Percentiles rank a stretch among this genome's conserved stretches.
These are phyloP conservation scores for Mrakia frigida DNA, from an alignment of 768 basidiomycete species.

Conservation along the genomic window DNA sequence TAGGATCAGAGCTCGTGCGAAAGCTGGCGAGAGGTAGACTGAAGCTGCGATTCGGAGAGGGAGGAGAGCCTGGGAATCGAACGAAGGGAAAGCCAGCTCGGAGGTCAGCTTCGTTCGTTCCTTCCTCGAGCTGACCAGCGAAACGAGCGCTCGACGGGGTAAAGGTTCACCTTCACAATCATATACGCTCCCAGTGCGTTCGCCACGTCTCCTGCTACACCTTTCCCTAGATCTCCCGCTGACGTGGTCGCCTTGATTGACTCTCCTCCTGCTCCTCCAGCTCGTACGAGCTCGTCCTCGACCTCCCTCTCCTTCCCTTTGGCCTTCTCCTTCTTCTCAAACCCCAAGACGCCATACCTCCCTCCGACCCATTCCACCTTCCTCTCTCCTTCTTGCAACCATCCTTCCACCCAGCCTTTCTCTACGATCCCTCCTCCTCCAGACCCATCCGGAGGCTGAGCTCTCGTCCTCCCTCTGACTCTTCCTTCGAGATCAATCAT, in stretches of 20 bases:
- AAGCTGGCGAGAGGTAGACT: conserved; percentile 65
- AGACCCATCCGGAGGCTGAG: too few species aligned
- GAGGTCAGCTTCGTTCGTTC: conserved; percentile 31
- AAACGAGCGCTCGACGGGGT: too few species aligned
- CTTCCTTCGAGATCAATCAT: conserved; percentile 33
- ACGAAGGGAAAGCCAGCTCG: conserved; percentile 29
- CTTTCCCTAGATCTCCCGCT: background rate
- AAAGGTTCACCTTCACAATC: conserved; percentile 69
- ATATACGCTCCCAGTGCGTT: conserved; percentile 79
- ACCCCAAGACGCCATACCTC: conserved; percentile 76
- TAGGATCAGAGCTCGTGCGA: conserved; percentile 51
- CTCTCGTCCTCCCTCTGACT: conserved; percentile 19
- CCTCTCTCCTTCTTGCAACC: conserved; percentile 72
- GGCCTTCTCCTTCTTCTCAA: conserved; percentile 46
- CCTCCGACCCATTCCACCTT: conserved; percentile 66
- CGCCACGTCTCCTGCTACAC: conserved; percentile 67
- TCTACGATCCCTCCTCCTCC: conserved; percentile 33
- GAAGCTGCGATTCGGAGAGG: conserved; percentile 69
- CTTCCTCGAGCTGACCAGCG: conserved; percentile 24
- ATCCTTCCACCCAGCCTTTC: conserved; percentile 48
- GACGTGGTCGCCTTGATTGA: background rate
- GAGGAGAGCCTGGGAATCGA: conserved; percentile 56
- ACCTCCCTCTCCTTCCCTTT: conserved; percentile 59
- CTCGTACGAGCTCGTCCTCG: background rate
- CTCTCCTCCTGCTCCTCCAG: conserved; percentile 22